Evolutionary conservation across 1,284 basidiomycete species (phyloP).

Genomic region (Lignosus rhinocerotis): DNA sequence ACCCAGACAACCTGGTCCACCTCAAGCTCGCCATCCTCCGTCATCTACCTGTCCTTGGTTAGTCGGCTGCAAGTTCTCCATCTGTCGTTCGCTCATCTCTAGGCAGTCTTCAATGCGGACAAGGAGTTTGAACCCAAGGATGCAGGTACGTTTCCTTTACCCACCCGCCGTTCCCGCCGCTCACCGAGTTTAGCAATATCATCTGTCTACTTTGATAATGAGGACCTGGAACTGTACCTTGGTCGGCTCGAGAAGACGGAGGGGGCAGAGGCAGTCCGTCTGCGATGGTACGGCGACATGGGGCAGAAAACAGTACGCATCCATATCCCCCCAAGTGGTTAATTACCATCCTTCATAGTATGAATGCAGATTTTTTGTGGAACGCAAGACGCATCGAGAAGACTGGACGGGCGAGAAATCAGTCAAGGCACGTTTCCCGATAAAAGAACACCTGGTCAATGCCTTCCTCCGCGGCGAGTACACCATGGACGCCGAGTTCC

Average conservation of each 20-base stretch:
- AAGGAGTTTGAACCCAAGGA: slow-evolving; percentile 93
- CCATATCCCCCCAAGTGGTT: neutral
- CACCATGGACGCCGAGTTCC: slow-evolving; percentile 94
- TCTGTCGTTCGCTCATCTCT: slow-evolving; percentile 13
- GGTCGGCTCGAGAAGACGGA: slow-evolving; percentile 98
- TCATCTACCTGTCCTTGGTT: slow-evolving; percentile 90
- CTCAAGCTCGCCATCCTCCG: slow-evolving; percentile 94
- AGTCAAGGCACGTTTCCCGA: slow-evolving; percentile 96
- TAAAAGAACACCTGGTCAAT: slow-evolving; percentile 95
- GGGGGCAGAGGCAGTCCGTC: slow-evolving; percentile 94
- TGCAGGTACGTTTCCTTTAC: slow-evolving; percentile 54
- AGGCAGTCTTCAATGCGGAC: slow-evolving; percentile 88
- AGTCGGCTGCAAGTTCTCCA: slow-evolving; percentile 19
- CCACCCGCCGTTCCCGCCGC: neutral
- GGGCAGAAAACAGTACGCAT: slow-evolving; percentile 73
- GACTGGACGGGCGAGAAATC: slow-evolving; percentile 99
- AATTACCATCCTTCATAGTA: neutral
- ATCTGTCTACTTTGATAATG: slow-evolving; percentile 92
- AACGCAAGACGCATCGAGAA: slow-evolving; percentile 98
- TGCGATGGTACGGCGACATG: slow-evolving; percentile 98
- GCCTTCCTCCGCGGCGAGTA: slow-evolving; percentile 89
- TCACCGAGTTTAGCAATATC: slow-evolving; percentile 61
- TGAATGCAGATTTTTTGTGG: slow-evolving; percentile 84
- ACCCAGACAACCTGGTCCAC: slow-evolving; percentile 94
- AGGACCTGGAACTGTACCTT: slow-evolving; percentile 96